Base-by-base conservation (phyloP, 2,329 filamentous ascomycete genomes). In the Metarhizium humberi region DNA sequence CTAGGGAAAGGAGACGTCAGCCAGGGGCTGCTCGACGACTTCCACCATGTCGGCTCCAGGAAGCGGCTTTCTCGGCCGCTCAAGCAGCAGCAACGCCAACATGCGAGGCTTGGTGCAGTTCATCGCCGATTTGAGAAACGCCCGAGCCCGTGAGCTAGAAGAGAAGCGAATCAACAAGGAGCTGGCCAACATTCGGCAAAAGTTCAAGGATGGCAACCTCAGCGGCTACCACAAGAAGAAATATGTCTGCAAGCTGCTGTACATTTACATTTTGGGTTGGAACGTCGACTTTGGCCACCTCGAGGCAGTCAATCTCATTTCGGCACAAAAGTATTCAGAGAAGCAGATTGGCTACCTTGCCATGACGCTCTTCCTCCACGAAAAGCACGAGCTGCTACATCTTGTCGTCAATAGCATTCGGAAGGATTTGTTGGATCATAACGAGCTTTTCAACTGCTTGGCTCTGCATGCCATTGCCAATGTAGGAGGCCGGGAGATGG, bases 151-250 rank as follows among this genome's bases (percentile, higher is more conserved):
- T 59, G 94, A 99, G 71, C 76, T 99, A 60, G 94, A 99, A 72
- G 94, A 99, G 78, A 99, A 99, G 80, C 84, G 94, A 69, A 97
- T 99, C 77, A 99, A 99, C 74, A 99, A 99, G 78, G 94, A 99
- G 76, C 76, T 99, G 71, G 94, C 94, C 69, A 99, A 99, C 69
- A 99, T 99, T 71, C 85, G 86, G 67, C 90, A 96, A 75, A 97
- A 97, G 75, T 99, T 97, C 78, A 96, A 95, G 81, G 89, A 94
- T 71, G 92, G 91, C 61, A 94, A 81, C 68, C 77, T 99, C 56
- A 96, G 87, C 69, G 95, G 94, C 62, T 99, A 99, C 69, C 91
- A 96, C 78, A 96, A 95, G 79, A 99, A 99, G 82, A 99, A 99
- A 88, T 99, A 99, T 70, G 94, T 99, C 62, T 99, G 94, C 89